Evolutionary conservation across 2,329 filamentous ascomycete genomes (phyloP).

Genomic region (Rhinocladiella similis): DNA sequence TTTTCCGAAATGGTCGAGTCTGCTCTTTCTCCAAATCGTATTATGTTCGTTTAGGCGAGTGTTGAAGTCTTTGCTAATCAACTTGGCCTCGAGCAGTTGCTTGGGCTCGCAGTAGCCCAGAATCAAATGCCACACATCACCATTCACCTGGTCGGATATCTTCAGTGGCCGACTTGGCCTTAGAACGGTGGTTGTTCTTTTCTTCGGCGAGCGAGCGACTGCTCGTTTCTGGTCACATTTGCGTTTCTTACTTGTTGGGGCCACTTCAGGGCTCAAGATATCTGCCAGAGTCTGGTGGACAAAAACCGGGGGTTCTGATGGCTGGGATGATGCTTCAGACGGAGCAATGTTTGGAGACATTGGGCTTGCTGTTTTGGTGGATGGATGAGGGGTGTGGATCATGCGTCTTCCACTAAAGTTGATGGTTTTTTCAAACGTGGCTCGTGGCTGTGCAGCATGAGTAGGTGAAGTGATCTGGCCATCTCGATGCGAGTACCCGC

Average conservation of each 20-base stretch:
- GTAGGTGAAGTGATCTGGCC: neutral
- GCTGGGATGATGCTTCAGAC: no score
- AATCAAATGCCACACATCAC: constrained; percentile 27
- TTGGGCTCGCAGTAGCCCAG: constrained; percentile 25
- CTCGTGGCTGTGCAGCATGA: neutral
- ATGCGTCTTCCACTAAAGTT: neutral
- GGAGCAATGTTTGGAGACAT: no score
- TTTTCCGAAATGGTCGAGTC: constrained; percentile 18
- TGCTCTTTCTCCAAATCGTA: constrained; percentile 25
- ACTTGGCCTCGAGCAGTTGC: constrained; percentile 25
- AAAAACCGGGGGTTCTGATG: no score
- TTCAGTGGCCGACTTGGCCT: constrained; percentile 13
- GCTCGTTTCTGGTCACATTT: neutral
- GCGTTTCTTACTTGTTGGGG: neutral
- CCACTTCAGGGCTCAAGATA: no score
- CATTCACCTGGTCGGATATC: constrained; percentile 19
- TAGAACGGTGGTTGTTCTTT: neutral
- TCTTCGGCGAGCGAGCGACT: neutral
- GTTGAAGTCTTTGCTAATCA: constrained; percentile 21
- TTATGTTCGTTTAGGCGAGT: constrained; percentile 20
- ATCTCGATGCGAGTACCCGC: neutral
- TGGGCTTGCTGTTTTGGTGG: no score
- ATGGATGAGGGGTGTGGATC: no score
- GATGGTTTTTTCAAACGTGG: neutral
- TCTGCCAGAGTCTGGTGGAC: no score